Evolutionary conservation across 1,139 yeast genomes (phyloP), one percentile per base, ranked within the genome.

Genomic region (Taphrina populina): DNA sequence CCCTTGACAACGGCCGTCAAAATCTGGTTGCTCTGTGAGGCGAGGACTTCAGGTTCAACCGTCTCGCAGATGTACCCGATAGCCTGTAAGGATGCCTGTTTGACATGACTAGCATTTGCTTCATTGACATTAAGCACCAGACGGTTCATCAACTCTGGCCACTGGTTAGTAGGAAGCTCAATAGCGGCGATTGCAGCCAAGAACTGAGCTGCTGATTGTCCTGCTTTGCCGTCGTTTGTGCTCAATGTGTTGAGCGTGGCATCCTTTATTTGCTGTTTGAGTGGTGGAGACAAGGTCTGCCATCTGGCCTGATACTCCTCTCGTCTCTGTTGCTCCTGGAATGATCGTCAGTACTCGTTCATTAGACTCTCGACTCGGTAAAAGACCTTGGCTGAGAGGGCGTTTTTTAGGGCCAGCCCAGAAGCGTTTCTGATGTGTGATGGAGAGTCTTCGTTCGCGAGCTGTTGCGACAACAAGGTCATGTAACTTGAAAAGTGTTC

Each of bases 1-100:
- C 97, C 97, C 73, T 92, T 97, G 44, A 90, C 95, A 66, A 92
- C 88, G 29, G 98, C 95, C 61, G 95, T 90, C 64, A 92, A 76
- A 57, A 92, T 88, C 56, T 95, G 95, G 69, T 88, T 88, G 11
- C 96, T 84, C 69, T 90, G 95, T 7, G 87, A 76, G 82, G 44
- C 83, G 84, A 21, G 84, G 82, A 69, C 88, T 86, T 60, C 78
- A 19, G 96, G 95, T 67, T 90, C 96, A 8, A 95, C 92, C 57
- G 85, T 79, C 71, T 92, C 98, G 72, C 98, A 92, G 62, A 92
- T 90, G 70, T 88, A 92, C 52, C 98, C 98, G 66, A 92, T 85
- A 2, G 97, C 80, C 65, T 88, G 77, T 63, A 90, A 76, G 4
- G 96, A 85, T 1, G 96, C 86, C 66, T 90, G 80, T 72, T 92